Conservation (phyloP, 2,329 filamentous ascomycete genomes). For the Arachnopeziza araneosa region DNA sequence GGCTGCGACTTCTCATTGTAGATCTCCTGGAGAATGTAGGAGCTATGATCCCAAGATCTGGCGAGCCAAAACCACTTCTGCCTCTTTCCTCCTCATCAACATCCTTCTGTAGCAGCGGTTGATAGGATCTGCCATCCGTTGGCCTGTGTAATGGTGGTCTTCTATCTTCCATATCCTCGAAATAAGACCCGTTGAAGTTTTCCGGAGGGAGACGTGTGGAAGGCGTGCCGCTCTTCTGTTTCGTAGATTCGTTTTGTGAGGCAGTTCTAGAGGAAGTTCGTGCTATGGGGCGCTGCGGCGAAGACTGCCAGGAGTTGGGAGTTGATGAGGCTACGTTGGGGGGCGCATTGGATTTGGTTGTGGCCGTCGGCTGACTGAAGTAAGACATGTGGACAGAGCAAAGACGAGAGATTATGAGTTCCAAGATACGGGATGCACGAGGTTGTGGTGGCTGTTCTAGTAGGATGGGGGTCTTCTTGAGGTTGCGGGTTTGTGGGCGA, state of each 20-base stretch:
- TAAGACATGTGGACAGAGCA: neutral
- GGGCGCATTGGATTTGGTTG: neutral
- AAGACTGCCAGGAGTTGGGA: neutral
- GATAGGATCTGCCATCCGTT: slow-evolving; percentile 34
- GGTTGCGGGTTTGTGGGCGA: no score
- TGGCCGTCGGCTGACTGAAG: neutral
- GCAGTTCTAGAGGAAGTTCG: neutral
- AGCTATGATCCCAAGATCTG: slow-evolving; percentile 17
- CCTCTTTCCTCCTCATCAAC: slow-evolving; percentile 28
- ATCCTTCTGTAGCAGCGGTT: slow-evolving; percentile 31
- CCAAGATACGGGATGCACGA: neutral
- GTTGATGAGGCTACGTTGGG: neutral
- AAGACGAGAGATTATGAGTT: neutral
- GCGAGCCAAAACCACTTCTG: slow-evolving; percentile 25
- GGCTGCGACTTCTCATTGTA: slow-evolving; percentile 72
- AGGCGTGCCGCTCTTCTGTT: neutral
- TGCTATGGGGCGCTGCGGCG: neutral
- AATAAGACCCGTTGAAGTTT: neutral
- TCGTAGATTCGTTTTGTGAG: neutral
- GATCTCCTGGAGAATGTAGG: slow-evolving; percentile 49
- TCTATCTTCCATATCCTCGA: slow-evolving; percentile 31
- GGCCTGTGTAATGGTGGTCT: slow-evolving; percentile 35
- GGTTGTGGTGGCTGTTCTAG: neutral
- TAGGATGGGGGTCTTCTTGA: no score
- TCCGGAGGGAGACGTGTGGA: neutral